Evolutionary conservation across 345 rosid genomes (phyloP).

Genomic region (Erucastrum elatum): DNA sequence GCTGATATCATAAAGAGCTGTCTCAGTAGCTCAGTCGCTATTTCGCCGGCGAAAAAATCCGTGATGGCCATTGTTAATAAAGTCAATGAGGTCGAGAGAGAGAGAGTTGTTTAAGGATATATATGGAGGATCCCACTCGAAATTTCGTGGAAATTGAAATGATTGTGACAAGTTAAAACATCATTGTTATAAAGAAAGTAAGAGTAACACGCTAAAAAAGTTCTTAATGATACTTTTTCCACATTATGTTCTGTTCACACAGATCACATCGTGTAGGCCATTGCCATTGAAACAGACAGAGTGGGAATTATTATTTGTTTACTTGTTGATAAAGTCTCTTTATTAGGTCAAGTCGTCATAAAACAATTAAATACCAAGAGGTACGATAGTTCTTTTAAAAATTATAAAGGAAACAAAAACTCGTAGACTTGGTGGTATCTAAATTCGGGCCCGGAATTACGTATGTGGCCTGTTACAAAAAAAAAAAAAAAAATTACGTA

Average conservation of each 20-base stretch:
- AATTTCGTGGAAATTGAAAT: slow-evolving; percentile 7
- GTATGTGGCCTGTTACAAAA: not conserved
- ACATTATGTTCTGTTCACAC: not conserved
- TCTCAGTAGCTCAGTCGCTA: slow-evolving; percentile 61
- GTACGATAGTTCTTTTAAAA: not conserved
- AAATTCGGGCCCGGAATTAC: not conserved
- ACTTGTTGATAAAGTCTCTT: not conserved
- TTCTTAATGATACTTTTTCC: not conserved
- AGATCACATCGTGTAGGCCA: not conserved
- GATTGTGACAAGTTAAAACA: not conserved
- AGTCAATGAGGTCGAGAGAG: not conserved
- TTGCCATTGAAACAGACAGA: not conserved
- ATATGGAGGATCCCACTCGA: not conserved
- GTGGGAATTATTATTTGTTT: not conserved
- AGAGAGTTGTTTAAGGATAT: not conserved
- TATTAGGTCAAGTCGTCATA: not conserved
- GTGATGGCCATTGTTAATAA: slow-evolving; percentile 49
- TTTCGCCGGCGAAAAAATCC: slow-evolving; percentile 71
- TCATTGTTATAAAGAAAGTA: not conserved
- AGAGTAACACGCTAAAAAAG: not conserved
- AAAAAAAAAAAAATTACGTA: no score
- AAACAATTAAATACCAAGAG: not conserved
- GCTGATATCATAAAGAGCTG: slow-evolving; percentile 41
- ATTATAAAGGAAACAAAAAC: no score
- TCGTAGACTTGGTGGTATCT: not conserved